A percentile compares a stretch with the other conserved stretches of the same genome.
Evolutionary conservation across 169 alveolate species (phyloP).

Genomic region (Plasmodium malariae): DNA sequence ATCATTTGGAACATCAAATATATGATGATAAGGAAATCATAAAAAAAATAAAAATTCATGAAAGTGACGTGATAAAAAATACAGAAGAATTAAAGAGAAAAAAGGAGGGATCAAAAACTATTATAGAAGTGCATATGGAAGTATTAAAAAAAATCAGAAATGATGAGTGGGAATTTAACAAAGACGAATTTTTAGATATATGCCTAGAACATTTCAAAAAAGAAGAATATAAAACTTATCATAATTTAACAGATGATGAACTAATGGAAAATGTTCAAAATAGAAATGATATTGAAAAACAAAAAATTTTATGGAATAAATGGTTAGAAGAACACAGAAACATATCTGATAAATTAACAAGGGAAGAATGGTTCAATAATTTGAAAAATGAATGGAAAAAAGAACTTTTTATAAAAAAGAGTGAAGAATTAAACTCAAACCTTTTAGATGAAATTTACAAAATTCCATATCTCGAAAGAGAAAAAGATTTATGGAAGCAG

Average conservation of each 20-base stretch:
- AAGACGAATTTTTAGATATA: not conserved
- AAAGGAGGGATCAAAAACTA: not conserved
- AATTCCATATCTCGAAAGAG: too few species aligned
- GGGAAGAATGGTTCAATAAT: not conserved
- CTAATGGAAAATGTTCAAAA: too few species aligned
- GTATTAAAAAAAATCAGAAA: not conserved
- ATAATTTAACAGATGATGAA: too few species aligned
- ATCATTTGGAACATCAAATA: too few species aligned
- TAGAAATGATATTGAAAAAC: not conserved
- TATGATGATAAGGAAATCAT: too few species aligned
- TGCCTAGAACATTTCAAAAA: not conserved
- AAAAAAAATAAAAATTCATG: too few species aligned
- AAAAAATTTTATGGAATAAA: not conserved
- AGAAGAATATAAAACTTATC: not conserved
- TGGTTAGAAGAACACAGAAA: not conserved
- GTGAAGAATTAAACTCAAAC: too few species aligned
- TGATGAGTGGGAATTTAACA: not conserved
- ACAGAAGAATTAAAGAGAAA: too few species aligned
- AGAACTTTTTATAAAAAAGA: too few species aligned
- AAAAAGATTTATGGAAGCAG: too few species aligned
- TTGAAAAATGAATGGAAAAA: slow-evolving; percentile 1
- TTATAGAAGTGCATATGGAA: not conserved
- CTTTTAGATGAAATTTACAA: too few species aligned
- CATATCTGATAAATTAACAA: not conserved
- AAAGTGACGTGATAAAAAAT: too few species aligned